Percentiles rank a stretch among this genome's conserved stretches.
These are phyloP conservation scores for Syncephalis plumigaleata DNA, from an alignment of 371 early-diverging fungal species.

Conservation along the genomic window DNA sequence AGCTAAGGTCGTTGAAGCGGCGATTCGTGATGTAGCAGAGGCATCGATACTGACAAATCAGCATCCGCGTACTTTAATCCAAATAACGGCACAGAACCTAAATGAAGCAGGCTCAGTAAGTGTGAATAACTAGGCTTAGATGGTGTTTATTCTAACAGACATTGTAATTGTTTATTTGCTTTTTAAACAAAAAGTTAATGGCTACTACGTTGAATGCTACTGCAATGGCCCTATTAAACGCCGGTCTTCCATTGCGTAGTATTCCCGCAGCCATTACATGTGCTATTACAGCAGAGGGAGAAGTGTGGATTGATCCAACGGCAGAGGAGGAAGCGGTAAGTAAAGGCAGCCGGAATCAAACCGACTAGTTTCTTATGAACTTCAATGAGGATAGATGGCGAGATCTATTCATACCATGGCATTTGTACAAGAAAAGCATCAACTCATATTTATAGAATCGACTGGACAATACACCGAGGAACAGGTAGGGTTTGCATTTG, in stretches of 20 bases:
- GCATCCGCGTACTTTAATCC: conserved; percentile 2
- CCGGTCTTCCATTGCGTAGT: conserved; percentile 70
- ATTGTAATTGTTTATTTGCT: conserved; percentile 15
- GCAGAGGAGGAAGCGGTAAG: conserved; percentile 45
- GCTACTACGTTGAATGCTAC: conserved; percentile 73
- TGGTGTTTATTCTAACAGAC: conserved; percentile 53
- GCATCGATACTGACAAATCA: neutral
- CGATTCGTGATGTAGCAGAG: neutral
- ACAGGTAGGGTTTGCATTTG: conserved; percentile 12
- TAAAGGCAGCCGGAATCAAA: neutral
- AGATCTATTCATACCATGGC: conserved; percentile 70
- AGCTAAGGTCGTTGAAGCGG: neutral
- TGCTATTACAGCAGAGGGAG: conserved; percentile 31
- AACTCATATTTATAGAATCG: conserved; percentile 34
- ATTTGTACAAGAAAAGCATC: conserved; percentile 30
- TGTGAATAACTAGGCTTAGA: conserved; percentile 20
- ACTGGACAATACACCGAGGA: conserved; percentile 51
- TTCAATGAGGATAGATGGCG: conserved; percentile 21
- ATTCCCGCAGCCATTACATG: conserved; percentile 56
- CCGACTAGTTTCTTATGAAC: neutral
- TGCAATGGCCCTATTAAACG: conserved; percentile 71
- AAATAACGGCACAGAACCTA: conserved; percentile 1
- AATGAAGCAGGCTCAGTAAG: conserved; percentile 1
- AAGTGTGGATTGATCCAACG: conserved; percentile 64
- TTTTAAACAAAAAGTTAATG: no score